phyloP scores from a whole-genome alignment of 331 rosid species.

The Dryas integrifolia region DNA sequence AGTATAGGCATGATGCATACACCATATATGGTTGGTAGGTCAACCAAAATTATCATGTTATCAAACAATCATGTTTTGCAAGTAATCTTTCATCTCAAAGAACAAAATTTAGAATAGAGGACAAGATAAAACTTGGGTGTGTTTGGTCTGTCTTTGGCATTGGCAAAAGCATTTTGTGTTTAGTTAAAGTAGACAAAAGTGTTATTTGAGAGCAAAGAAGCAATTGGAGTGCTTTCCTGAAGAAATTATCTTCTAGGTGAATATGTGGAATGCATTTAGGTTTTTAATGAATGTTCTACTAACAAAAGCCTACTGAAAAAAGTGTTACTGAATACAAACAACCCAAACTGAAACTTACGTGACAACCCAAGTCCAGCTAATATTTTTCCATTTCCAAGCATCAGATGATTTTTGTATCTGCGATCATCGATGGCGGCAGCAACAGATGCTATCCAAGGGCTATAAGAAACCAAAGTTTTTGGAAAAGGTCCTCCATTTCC shows the following conservation, averaged over 20 bases:
- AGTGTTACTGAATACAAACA: not conserved
- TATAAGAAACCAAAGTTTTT: conserved; percentile 91
- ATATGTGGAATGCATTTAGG: not conserved
- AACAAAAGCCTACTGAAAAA: not conserved
- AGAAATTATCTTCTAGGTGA: not conserved
- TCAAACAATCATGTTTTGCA: not conserved
- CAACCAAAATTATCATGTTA: not conserved
- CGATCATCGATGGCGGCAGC: conserved; percentile 99
- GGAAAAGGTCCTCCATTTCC: conserved; percentile 99
- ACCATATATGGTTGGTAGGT: not conserved
- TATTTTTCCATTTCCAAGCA: conserved; percentile 84
- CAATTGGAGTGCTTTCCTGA: not conserved
- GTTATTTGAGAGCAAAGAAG: not conserved
- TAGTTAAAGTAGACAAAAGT: not conserved
- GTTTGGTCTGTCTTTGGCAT: not conserved
- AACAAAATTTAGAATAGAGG: not conserved
- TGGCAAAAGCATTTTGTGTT: not conserved
- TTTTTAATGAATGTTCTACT: not conserved
- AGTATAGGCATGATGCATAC: not conserved
- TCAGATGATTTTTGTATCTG: conserved; percentile 90
- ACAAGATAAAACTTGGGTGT: not conserved
- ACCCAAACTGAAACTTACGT: conserved; percentile 59
- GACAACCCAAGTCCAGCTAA: conserved; percentile 92
- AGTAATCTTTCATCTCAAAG: not conserved
- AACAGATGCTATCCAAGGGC: conserved; percentile 96